Evolutionary conservation across 2,329 filamentous ascomycete genomes (phyloP), one percentile per base, ranked within the genome.

Genomic region (Fusarium succisae): DNA sequence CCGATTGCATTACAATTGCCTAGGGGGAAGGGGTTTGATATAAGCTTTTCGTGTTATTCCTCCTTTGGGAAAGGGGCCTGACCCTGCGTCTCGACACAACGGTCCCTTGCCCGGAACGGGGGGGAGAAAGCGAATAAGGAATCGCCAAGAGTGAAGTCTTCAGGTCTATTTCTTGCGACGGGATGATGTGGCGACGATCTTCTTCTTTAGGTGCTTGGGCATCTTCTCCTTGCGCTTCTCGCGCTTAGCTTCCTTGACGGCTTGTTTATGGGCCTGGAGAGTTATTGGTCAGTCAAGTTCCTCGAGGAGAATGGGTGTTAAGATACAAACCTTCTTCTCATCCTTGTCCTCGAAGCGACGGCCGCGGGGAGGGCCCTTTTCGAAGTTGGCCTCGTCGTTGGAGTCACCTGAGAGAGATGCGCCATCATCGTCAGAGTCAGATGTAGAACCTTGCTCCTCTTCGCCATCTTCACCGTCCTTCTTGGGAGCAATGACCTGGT

Each of bases 151-250:
- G 11, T 38, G 38, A 18, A 6, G 11, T 55, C 8, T 26, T 56
- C 24, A 63, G 13, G 56, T 81, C 79, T 86, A 89, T 81, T 89
- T 92, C 85, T 93, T 92, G 79, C 89, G 90, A 75, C 90, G 86
- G 63, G 90, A 86, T 22, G 88, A 87, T 72, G 86, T 86, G 63
- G 87, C 88, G 32, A 97, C 90, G 66, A 97, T 83, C 81, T 93
- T 94, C 87, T 98, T 98, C 89, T 99, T 99, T 39, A 98, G 75
- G 81, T 97, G 91, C 85, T 99, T 99, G 1, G 96, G 96, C 84
- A 99, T 97, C 87, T 99, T 99, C 8, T 94, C 93, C 82, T 96
- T 94, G 69, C 96, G 87, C 86, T 97, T 95, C 82, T 98, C 95
- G 41, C 94, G 91, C 86, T 98, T 98, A 79, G 95, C 96, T 79